These are phyloP conservation scores for Xylariomycetidae sp. DNA, from an alignment of 2,329 filamentous ascomycete species.

Conservation along the genomic window DNA sequence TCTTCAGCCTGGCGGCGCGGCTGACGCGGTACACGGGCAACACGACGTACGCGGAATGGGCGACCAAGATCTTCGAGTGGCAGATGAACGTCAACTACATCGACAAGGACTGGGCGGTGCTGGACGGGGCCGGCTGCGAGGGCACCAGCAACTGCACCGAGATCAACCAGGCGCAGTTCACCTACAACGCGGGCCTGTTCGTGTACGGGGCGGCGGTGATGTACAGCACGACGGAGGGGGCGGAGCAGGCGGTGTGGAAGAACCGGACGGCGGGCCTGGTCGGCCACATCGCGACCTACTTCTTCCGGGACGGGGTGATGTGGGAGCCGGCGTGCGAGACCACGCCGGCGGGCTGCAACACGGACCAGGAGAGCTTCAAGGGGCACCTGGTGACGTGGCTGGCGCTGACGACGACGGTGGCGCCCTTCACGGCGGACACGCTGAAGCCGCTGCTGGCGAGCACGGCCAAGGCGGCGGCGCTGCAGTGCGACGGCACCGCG, in stretches of 20 bases:
- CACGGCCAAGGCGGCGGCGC: slow-evolving; percentile 46
- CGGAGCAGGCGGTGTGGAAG: slow-evolving; percentile 43
- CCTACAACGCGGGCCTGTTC: slow-evolving; percentile 63
- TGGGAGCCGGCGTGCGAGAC: slow-evolving; percentile 63
- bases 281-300: slow-evolving; percentile 41
- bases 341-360: slow-evolving; percentile 49
- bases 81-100: slow-evolving; percentile 50
- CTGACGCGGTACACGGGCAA: slow-evolving; percentile 76
- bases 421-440: slow-evolving; percentile 42
- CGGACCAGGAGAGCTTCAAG: slow-evolving; percentile 70
- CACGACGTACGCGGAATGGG: slow-evolving; percentile 71
- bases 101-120: slow-evolving; percentile 42
- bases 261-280: slow-evolving; percentile 54
- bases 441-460: slow-evolving; percentile 45
- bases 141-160: slow-evolving; percentile 39
- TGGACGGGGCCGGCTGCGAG: slow-evolving; percentile 42
- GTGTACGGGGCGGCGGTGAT: slow-evolving; percentile 55
- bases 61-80: slow-evolving; percentile 65
- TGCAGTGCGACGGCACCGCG: slow-evolving; percentile 41
- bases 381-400: slow-evolving; percentile 67
- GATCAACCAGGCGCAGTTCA: slow-evolving; percentile 57
- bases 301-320: slow-evolving; percentile 52
- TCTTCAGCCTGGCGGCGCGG: slow-evolving; percentile 65
- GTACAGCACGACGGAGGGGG: slow-evolving; percentile 53
- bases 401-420: slow-evolving; percentile 47